Evolutionary conservation across 257 asterid species (phyloP), one percentile per base, ranked within the genome.

Genomic region (Misopates orontium): DNA sequence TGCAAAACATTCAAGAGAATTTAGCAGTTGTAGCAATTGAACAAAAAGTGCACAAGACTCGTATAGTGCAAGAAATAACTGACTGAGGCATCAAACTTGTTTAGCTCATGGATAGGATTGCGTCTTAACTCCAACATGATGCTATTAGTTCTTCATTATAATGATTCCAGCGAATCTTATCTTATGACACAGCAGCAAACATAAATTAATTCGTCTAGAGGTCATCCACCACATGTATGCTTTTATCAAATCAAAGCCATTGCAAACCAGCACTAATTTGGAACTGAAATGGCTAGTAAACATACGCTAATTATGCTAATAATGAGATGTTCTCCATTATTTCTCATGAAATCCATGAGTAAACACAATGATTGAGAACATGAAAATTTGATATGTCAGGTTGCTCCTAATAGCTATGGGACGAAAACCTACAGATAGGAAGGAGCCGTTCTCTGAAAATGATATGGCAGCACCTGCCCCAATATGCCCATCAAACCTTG

Each of bases 381-480:
- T 32, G 54, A 76, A 58, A 40, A 47, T 40, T 28, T 50, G 1
- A 15, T 36, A 15, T 23, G 36, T 19, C 62, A 60, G 36, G 32
- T 23, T 48, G 23, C 67, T 47, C 53, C 51, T 32, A 8, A 9
- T 56, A 55, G 31, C 64, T 36, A 23, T n/a, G 44, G 57, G 66
- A 61, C 42, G 70, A 73, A 72, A 52, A 77, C 95, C 53, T 80
- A 94, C 99, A 57, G 99, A 96, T 60, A 90, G 73, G 83, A 90
- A 94, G 82, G 90, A 94, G 70, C 99, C 99, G 57, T 94, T 94
- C 81, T 94, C 99, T 50, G 99, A 94, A 80, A 94, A 94, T 58
- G 98, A 86, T 62, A 94, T 83, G 53, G 97, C 90, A 47, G 90
- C 88, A 13, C 90, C 95, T 41, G 98, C 79, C 42, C 96, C 96